Percentiles rank a stretch among this genome's conserved stretches.
Conservation (phyloP, 2,329 filamentous ascomycete species). For the Venturia nashicola region DNA sequence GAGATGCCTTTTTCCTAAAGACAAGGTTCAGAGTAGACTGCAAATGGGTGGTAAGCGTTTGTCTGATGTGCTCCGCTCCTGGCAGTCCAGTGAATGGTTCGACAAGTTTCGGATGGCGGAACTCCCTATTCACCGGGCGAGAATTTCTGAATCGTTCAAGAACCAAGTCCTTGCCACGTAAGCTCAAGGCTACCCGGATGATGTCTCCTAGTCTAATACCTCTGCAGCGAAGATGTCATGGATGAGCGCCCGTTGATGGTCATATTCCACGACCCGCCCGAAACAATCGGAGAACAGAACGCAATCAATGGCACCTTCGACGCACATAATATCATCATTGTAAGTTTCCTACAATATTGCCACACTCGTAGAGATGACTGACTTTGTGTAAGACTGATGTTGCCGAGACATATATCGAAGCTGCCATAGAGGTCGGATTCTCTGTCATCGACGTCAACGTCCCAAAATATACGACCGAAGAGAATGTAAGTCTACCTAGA, state of each 20-base stretch:
- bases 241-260: constrained; percentile 59
- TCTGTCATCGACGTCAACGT: constrained; percentile 87
- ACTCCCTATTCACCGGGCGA: constrained; percentile 64
- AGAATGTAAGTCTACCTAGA: constrained; percentile 37
- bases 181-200: constrained; percentile 17
- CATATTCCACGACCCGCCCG: constrained; percentile 76
- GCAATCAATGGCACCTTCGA: constrained; percentile 56
- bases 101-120: constrained; percentile 67
- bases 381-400: constrained; percentile 58
- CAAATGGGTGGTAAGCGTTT: constrained; percentile 49
- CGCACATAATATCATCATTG: constrained; percentile 77
- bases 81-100: constrained; percentile 60
- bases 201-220: constrained; percentile 9
- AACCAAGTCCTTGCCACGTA: constrained; percentile 75
- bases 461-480: constrained; percentile 59
- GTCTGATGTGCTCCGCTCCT: constrained; percentile 67
- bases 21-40: constrained; percentile 27
- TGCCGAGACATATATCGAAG: constrained; percentile 68
- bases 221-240: constrained; percentile 48
- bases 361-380: constrained; percentile 21
- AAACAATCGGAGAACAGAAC: constrained; percentile 29
- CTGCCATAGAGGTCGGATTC: constrained; percentile 66
- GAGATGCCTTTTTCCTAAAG: constrained; percentile 71
- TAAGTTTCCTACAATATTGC: constrained; percentile 34
- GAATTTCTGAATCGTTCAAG: constrained; percentile 64